These are phyloP conservation scores for Trichophyton schoenleinii DNA, from an alignment of 2,329 filamentous ascomycete genomes.

Conservation along the genomic window DNA sequence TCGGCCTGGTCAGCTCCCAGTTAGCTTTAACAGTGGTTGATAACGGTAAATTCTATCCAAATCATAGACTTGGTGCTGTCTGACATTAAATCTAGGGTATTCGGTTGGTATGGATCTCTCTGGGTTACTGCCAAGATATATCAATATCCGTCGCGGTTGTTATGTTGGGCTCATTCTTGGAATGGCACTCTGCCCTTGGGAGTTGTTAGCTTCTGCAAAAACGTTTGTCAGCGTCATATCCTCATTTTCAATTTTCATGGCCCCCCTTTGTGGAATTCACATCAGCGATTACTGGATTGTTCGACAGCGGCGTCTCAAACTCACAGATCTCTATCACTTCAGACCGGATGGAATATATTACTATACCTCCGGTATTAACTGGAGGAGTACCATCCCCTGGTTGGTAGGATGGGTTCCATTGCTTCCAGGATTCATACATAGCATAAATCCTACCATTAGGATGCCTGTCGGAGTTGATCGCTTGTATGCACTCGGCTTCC, in stretches of 20 bases:
- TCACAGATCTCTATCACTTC: slow-evolving; percentile 33
- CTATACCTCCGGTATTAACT: slow-evolving; percentile 34
- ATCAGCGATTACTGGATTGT: slow-evolving; percentile 26
- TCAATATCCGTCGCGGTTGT: slow-evolving; percentile 45
- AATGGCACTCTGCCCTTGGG: slow-evolving; percentile 34
- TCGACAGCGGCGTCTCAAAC: slow-evolving; percentile 28
- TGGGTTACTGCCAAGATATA: slow-evolving; percentile 40
- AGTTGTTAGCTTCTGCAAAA: slow-evolving; percentile 36
- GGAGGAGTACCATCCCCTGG: slow-evolving; percentile 26
- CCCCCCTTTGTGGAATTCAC: slow-evolving; percentile 27
- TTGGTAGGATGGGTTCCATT: slow-evolving; percentile 7
- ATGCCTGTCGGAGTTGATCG: slow-evolving; percentile 22
- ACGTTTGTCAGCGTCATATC: slow-evolving; percentile 38
- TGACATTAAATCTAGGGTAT: slow-evolving; percentile 20
- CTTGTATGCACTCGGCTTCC: slow-evolving; percentile 33
- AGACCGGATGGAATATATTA: slow-evolving; percentile 30
- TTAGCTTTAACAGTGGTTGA: slow-evolving; percentile 30
- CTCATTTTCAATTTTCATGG: slow-evolving; percentile 37
- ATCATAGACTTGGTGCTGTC: neutral
- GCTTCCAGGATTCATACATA: slow-evolving; percentile 29
- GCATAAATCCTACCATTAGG: slow-evolving; percentile 13
- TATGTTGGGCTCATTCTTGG: slow-evolving; percentile 26
- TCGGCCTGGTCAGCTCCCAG: slow-evolving; percentile 35
- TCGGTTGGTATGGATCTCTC: slow-evolving; percentile 43
- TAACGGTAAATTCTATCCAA: slow-evolving; percentile 23